Evolutionary conservation across 148 eudicot genomes (phyloP).

Genomic region (Gaultheria prostrata): DNA sequence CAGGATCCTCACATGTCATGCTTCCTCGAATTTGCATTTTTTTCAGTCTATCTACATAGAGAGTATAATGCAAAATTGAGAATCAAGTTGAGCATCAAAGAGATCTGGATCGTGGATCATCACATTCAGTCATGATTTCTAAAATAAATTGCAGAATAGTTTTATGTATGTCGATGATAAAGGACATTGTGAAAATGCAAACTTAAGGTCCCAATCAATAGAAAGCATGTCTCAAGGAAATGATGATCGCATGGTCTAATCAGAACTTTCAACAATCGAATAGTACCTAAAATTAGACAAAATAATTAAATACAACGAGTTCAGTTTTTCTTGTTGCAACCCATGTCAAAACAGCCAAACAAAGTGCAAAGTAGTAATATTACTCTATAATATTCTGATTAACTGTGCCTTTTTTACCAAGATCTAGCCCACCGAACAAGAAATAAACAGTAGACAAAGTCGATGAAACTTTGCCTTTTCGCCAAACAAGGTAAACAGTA

Average conservation of each 20-base stretch:
- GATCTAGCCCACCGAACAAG: neutral
- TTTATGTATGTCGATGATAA: neutral
- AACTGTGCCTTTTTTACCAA: neutral
- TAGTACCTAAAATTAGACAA: neutral
- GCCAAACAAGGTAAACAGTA: neutral
- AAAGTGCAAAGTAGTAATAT: neutral
- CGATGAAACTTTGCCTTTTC: neutral
- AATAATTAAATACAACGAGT: neutral
- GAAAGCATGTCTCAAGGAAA: neutral
- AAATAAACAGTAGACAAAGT: neutral
- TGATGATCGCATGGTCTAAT: neutral
- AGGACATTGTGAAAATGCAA: neutral
- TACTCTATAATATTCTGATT: neutral
- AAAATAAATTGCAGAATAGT: neutral
- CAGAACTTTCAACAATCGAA: neutral
- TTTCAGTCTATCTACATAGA: neutral
- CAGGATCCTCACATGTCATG: constrained; percentile 1
- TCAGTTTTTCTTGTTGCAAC: neutral
- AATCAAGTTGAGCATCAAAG: neutral
- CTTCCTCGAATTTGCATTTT: neutral
- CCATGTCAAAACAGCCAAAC: neutral
- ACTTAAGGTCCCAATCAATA: neutral
- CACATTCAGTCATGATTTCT: constrained; percentile 1
- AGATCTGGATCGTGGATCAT: neutral
- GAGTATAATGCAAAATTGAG: neutral